phyloP scores from a whole-genome alignment of 2,329 filamentous ascomycete genomes.

The Colletotrichum lentis region DNA sequence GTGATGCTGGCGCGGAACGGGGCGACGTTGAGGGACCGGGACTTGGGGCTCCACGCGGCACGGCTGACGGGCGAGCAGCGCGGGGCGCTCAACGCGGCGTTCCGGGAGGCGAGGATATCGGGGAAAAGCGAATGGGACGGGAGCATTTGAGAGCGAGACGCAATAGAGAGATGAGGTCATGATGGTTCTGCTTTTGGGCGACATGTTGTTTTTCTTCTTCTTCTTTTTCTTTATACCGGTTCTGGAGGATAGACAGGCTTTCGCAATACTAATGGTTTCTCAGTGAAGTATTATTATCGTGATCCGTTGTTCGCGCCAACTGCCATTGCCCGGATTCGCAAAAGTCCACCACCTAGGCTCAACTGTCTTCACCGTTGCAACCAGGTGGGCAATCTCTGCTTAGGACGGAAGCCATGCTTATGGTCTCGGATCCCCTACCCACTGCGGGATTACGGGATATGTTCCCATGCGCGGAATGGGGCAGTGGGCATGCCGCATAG shows the following conservation, averaged over 20 bases:
- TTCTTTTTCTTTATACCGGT: too few species aligned
- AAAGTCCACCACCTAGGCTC: too few species aligned
- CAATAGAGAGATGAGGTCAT: neutral
- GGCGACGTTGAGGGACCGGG: constrained; percentile 8
- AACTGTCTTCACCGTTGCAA: neutral
- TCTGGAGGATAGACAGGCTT: too few species aligned
- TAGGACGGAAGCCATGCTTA: neutral
- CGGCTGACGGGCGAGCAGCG: constrained; percentile 15
- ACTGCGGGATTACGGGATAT: too few species aligned
- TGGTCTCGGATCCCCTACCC: neutral
- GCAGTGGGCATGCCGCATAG: constrained; percentile 11
- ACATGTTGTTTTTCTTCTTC: too few species aligned
- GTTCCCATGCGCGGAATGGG: neutral
- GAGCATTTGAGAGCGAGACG: neutral
- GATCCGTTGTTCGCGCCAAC: too few species aligned
- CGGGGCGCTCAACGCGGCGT: neutral
- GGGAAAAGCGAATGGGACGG: neutral
- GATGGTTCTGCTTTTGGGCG: neutral
- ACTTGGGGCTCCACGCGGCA: constrained; percentile 11
- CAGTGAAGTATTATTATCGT: too few species aligned
- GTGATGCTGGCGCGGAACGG: constrained; percentile 11
- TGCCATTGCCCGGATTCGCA: neutral
- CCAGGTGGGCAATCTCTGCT: neutral
- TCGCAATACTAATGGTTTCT: too few species aligned
- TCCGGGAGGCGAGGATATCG: neutral